Conservation (phyloP, 1,284 basidiomycete genomes). For the Exobasidium cylindrosporum region DNA sequence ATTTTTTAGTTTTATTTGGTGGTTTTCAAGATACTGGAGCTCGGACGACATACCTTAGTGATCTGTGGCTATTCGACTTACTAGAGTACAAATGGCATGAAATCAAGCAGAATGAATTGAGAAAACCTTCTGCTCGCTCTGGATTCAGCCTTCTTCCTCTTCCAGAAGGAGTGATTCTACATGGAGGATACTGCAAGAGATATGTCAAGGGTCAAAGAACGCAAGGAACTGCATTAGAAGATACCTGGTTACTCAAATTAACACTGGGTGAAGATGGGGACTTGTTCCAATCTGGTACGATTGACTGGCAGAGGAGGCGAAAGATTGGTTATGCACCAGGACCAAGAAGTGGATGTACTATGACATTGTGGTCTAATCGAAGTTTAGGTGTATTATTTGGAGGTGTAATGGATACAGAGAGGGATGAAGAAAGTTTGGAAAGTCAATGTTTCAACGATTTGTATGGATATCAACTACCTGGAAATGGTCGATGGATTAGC, state of each 20-base stretch:
- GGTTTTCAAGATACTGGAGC: conserved; percentile 79
- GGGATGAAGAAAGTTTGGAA: conserved; percentile 77
- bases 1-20: conserved; percentile 76
- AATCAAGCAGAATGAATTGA: conserved; percentile 61
- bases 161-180: conserved; percentile 75
- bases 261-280: conserved; percentile 30
- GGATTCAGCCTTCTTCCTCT: conserved; percentile 83
- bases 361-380: conserved; percentile 70
- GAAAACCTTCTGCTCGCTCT: conserved; percentile 9
- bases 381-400: conserved; percentile 79
- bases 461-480: conserved; percentile 70
- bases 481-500: conserved; percentile 76
- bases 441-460: conserved; percentile 50
- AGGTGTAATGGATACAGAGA: conserved; percentile 86
- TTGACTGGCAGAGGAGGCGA: conserved; percentile 80
- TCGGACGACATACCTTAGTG: conserved; percentile 76
- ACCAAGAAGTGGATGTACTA: conserved; percentile 70
- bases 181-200: conserved; percentile 90
- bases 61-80: conserved; percentile 83
- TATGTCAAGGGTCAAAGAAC: conserved; percentile 81
- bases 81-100: conserved; percentile 84
- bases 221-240: conserved; percentile 74
- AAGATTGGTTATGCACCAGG: conserved; percentile 65
- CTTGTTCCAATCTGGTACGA: conserved; percentile 48
- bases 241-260: conserved; percentile 81